Evolutionary conservation across 2,329 filamentous ascomycete genomes (phyloP).

Genomic region (Epichloe coenophiala): DNA sequence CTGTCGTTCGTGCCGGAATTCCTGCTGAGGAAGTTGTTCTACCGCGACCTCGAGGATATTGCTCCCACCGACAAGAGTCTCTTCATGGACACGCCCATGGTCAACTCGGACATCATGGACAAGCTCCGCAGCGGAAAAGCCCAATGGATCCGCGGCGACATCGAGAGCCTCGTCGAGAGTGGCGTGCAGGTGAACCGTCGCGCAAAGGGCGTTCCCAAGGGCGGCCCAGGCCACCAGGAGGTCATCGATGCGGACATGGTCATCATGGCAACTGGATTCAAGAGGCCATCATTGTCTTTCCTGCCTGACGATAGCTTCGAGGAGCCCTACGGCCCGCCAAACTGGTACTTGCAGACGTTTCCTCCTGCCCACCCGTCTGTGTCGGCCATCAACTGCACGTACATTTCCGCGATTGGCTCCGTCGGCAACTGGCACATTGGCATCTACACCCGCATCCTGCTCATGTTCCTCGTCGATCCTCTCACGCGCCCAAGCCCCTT

Average conservation of each 20-base stretch:
- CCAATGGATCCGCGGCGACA: constrained; percentile 72
- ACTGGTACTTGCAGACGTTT: constrained; percentile 84
- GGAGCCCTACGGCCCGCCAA: constrained; percentile 63
- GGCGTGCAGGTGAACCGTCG: constrained; percentile 62
- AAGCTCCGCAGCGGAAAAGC: constrained; percentile 59
- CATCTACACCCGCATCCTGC: constrained; percentile 72
- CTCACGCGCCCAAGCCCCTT: constrained; percentile 55
- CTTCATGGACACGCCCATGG: constrained; percentile 80
- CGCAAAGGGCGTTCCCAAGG: constrained; percentile 57
- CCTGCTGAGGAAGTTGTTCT: constrained; percentile 66
- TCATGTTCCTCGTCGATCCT: constrained; percentile 77
- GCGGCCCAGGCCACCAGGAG: constrained; percentile 57
- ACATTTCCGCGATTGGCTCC: constrained; percentile 65
- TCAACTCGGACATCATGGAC: constrained; percentile 68
- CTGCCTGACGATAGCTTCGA: constrained; percentile 60
- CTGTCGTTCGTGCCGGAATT: constrained; percentile 68
- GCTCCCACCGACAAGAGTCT: constrained; percentile 54
- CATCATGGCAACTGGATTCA: constrained; percentile 73
- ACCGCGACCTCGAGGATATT: constrained; percentile 64
- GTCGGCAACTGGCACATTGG: constrained; percentile 84
- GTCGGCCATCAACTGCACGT: constrained; percentile 73
- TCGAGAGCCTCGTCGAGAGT: constrained; percentile 47
- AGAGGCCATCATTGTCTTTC: constrained; percentile 60
- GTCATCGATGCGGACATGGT: constrained; percentile 60
- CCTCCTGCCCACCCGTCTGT: constrained; percentile 60